Evolutionary conservation across 495 filamentous ascomycete species (phyloP).

Genomic region (Astrothelium macrocarpum): DNA sequence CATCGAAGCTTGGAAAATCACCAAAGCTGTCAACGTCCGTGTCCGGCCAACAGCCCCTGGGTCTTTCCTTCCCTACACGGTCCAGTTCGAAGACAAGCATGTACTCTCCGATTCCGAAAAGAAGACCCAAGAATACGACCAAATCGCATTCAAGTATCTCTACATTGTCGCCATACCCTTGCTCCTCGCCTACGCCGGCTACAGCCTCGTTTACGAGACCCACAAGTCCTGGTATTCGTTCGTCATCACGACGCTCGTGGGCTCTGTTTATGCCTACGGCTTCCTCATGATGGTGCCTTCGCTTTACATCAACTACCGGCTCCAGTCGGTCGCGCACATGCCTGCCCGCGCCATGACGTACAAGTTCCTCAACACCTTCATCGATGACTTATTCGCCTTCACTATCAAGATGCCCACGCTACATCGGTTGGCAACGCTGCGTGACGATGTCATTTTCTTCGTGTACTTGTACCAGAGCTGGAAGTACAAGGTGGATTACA

Average conservation of each 20-base stretch:
- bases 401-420: constrained; percentile 98
- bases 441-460: constrained; percentile 97
- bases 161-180: constrained; percentile 87
- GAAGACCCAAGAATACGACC: constrained; percentile 97
- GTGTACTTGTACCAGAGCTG: constrained; percentile 94
- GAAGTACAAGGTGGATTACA: constrained; percentile 87
- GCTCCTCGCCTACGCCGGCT: constrained; percentile 76
- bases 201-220: constrained; percentile 83
- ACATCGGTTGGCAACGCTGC: constrained; percentile 85
- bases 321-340: constrained; percentile 97
- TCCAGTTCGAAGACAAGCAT: constrained; percentile 94
- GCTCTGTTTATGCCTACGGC: constrained; percentile 93
- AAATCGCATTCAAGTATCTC: constrained; percentile 93
- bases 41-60: constrained; percentile 56
- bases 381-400: constrained; percentile 87
- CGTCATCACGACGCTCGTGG: constrained; percentile 82
- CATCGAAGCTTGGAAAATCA: constrained; percentile 96
- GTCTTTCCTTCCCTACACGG: constrained; percentile 68
- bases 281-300: constrained; percentile 99
- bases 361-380: constrained; percentile 85
- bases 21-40: constrained; percentile 89
- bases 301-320: constrained; percentile 95
- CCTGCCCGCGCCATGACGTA: constrained; percentile 92
- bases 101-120: constrained; percentile 88
- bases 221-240: constrained; percentile 99